Base-by-base conservation (phyloP, 257 asterid genomes). In the Craterostigma plantagineum region DNA sequence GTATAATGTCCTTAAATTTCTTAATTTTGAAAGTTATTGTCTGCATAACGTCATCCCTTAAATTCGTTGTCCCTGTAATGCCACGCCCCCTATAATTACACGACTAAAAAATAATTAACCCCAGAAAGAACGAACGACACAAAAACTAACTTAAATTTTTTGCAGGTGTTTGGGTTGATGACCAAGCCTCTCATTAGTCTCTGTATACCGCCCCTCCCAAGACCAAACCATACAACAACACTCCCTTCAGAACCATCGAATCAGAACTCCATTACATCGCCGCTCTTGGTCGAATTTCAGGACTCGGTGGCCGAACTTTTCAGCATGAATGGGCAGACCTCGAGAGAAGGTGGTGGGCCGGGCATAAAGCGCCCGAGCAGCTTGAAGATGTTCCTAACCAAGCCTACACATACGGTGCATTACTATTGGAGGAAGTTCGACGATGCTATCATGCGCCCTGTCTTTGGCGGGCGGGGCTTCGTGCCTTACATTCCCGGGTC, bases 381-480 rank as follows among this genome's bases (percentile, higher is more conserved):
- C 46, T 46, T 90, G 46, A 62, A 93, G 52, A 83, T 75, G 95
- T 81, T 90, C 11, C 60, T 77, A 58, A 52, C 66, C 10, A 73
- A 70, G 49, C 93, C 98, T 14, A 57, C 86, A 38, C 85, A 65
- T 34, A 90, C 92, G 0, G 91, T 79, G 45, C 98, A 90, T 56
- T 61, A 75, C 69, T 83, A 83, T 12, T 90, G 98, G 98, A 77
- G 95, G 52, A 79, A 75, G 57, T 90, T 90, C 34, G 98, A 90
- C 4, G 42, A 90, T 4, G 76, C 80, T 18, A 71, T 83, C 69
- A 90, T 90, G 98, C 93, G 98, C 33, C 98, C 98, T 0, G 81
- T 77, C 47, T 90, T 90, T 14, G 98, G 98, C 14, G 98, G 98
- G 10, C 92, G 98, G 45, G 98, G 98, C 8, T 90, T 90, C 14